A percentile compares a stretch with the other conserved stretches of the same genome.
These are phyloP conservation scores for Plasmodium berghei DNA, from an alignment of 169 alveolate genomes.

Conservation along the genomic window DNA sequence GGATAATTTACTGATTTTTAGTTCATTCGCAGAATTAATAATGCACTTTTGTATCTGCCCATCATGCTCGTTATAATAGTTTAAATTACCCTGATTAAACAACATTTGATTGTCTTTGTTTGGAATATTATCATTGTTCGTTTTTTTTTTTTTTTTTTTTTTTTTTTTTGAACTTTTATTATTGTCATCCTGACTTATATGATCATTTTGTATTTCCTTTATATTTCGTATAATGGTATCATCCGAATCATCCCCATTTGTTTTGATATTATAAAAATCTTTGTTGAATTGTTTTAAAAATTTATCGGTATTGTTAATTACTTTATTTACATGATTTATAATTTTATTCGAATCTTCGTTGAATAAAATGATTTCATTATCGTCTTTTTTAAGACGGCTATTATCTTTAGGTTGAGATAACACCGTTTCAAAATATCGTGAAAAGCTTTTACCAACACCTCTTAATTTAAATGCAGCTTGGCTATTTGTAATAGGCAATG, in stretches of 20 bases:
- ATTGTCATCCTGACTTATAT: conserved; percentile 9
- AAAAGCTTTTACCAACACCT: conserved; percentile 81
- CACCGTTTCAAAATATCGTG: conserved; percentile 65
- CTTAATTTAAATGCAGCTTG: conserved; percentile 77
- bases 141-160: conserved; percentile 5
- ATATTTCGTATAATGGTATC: conserved; percentile 50
- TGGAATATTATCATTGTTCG: background rate
- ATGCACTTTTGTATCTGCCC: background rate
- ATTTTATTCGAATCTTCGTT: conserved; percentile 11
- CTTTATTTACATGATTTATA: conserved; percentile 59
- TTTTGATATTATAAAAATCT: conserved; percentile 25
- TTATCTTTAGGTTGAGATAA: conserved; percentile 13
- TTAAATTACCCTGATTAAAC: background rate
- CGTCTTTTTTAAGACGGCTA: background rate
- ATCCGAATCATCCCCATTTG: conserved; percentile 25
- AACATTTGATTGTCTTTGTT: background rate
- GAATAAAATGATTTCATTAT: background rate
- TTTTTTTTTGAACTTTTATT: background rate
- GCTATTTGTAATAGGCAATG: conserved; percentile 79
- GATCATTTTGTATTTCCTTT: conserved; percentile 60
- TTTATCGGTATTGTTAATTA: conserved; percentile 40
- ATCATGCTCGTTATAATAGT: background rate
- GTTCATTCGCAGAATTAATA: conserved; percentile 7
- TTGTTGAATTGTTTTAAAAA: conserved; percentile 38
- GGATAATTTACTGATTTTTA: conserved; percentile 1